Conservation (phyloP, 2,329 filamentous ascomycete genomes). For the Beauveria sp. region DNA sequence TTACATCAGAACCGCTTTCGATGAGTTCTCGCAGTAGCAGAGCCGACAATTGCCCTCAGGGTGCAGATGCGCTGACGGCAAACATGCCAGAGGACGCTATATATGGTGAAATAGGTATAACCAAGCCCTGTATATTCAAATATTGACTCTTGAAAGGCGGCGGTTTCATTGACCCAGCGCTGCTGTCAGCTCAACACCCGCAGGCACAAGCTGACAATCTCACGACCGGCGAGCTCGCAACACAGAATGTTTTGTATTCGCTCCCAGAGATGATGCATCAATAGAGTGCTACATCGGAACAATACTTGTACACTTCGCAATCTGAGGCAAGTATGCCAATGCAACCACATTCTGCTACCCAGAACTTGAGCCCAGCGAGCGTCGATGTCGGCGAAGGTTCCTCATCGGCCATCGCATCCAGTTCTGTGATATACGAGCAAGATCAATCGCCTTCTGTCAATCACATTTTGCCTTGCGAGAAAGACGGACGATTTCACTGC, state of each 20-base stretch:
- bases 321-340: not conserved
- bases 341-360: not conserved
- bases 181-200: not conserved
- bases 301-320: not conserved
- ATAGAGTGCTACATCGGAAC: not conserved
- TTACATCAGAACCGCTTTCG: not conserved
- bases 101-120: not conserved
- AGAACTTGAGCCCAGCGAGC: not conserved
- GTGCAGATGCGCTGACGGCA: not conserved
- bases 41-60: not conserved
- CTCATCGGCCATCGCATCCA: not conserved
- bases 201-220: not conserved
- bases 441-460: not conserved
- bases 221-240: not conserved
- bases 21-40: too few relatives aligned
- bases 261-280: not conserved
- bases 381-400: not conserved
- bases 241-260: not conserved
- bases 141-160: not conserved
- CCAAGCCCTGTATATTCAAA: not conserved
- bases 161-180: not conserved
- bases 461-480: not conserved
- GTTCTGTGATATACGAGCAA: not conserved
- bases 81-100: not conserved
- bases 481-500: not conserved